phyloP scores from a whole-genome alignment of 768 basidiomycete genomes.

The Lactarius sanguifluus region DNA sequence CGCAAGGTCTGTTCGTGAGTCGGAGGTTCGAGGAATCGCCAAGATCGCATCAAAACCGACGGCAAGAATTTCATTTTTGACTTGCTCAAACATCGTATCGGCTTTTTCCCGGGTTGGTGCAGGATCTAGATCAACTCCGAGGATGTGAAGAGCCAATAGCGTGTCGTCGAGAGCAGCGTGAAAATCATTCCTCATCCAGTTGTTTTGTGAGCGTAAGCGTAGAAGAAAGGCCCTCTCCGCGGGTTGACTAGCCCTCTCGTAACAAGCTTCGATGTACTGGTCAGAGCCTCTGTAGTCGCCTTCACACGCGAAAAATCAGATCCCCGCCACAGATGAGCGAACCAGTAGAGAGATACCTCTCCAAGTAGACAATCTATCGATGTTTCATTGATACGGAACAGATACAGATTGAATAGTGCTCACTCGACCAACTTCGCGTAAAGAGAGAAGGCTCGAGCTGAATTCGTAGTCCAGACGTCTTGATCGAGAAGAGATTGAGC shows the following conservation, averaged over 20 bases:
- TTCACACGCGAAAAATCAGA: constrained; percentile 31
- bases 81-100: constrained; percentile 64
- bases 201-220: constrained; percentile 60
- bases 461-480: constrained; percentile 54
- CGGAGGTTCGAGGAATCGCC: constrained; percentile 58
- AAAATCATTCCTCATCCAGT: constrained; percentile 60
- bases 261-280: constrained; percentile 53
- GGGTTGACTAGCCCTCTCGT: constrained; percentile 45
- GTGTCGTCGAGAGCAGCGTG: constrained; percentile 57
- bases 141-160: constrained; percentile 54
- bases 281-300: constrained; percentile 58
- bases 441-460: constrained; percentile 50
- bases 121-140: constrained; percentile 61
- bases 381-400: constrained; percentile 8
- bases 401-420: constrained; percentile 33
- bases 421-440: constrained; percentile 62
- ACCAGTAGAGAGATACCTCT: constrained; percentile 43
- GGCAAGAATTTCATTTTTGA: constrained; percentile 68
- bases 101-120: constrained; percentile 54
- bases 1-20: constrained; percentile 59
- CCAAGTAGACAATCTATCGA: constrained; percentile 58
- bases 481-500: constrained; percentile 55
- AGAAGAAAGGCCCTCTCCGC: constrained; percentile 59
- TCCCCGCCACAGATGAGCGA: neutral
- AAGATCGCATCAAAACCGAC: constrained; percentile 70